Evolutionary conservation across 2,329 filamentous ascomycete species (phyloP), one percentile per base, ranked within the genome.

Genomic region (Aaosphaeria pasadenensis): DNA sequence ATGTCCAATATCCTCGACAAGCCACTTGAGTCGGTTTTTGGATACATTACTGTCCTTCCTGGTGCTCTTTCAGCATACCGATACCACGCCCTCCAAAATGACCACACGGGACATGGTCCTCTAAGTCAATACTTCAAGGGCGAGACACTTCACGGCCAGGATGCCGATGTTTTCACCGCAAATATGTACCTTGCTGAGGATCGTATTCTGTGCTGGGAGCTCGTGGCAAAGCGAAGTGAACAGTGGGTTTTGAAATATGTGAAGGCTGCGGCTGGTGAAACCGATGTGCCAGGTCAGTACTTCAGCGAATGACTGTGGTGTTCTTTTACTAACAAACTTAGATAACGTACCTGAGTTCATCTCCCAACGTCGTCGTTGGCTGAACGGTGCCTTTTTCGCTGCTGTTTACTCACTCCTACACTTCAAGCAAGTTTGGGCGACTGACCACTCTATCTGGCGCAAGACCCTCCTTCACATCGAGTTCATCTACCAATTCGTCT

Each of bases 1-100:
- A 96, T 99, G 90, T 96, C 91, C 38, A 99, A 99, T 62, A 99
- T 99, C 62, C 79, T 99, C 29, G 94, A 99, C 69, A 99, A 99
- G 71, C 94, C 94, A 0, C 77, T 99, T 2, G 94, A 99, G 70
- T 96, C 90, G 0, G 92, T 96, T 0, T 99, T 99, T 69, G 94
- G 94, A 2, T 99, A 97, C 67, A 99, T 99, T 59, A 97, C 92
- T 5, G 94, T 99, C 59, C 76, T 99, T 55, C 95, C 94, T 0
- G 95, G 94, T 71, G 94, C 94, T 1, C 81, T 99, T 45, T 95
- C 89, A 66, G 94, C 94, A 1, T 99, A 99, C 69, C 84, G 95
- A 39, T 99, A 95, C 71, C 89, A 96, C 59, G 94, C 94, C 2
- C 74, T 99, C 54, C 94, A 99, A 66, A 99, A 99, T 63, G 94